Evolutionary conservation across 2,329 filamentous ascomycete genomes (phyloP), one percentile per base, ranked within the genome.

Genomic region (Aspergillus sp.): DNA sequence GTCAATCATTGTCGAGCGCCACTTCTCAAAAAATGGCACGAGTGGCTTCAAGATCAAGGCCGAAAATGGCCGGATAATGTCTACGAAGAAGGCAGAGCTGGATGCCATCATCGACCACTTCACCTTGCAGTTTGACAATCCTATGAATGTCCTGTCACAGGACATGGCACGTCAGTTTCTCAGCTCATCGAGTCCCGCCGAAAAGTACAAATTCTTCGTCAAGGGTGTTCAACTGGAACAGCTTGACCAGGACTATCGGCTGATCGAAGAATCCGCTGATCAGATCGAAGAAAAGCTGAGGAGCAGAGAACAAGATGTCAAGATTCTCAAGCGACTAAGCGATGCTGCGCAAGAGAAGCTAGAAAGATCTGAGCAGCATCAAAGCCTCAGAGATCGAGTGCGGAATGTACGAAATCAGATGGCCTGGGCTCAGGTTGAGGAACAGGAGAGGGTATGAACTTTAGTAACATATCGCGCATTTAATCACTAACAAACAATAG

Each of bases 161-260:
- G 94, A 99, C 67, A 91, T 92, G 71, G 94, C 94, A 10, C 85
- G 94, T 10, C 89, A 95, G 53, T 99, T 99, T 63, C 80, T 99
- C 41, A 95, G 93, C 65, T 83, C 86, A 33, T 93, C 94, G 11
- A 88, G 85, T 2, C 83, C 91, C 0, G 76, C 82, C 3, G 86
- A 93, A 54, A 99, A 99, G 69, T 99, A 97, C 78, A 94, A 90
- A 60, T 96, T 96, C 65, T 99, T 99, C 66, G 82, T 96, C 54
- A 90, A 92, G 62, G 94, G 94, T 22, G 95, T 96, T 0, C 92
- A 97, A 63, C 82, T 99, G 1, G 90, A 97, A 68, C 87, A 93
- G 61, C 80, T 99, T 9, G 90, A 96, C 67, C 86, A 90, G 56
- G 94, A 99, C 65, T 99, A 99, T 70, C 83, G 86, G 53, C 77